Base-by-base conservation (phyloP, 164 flowering plant species). In the Pachysandra terminalis region DNA sequence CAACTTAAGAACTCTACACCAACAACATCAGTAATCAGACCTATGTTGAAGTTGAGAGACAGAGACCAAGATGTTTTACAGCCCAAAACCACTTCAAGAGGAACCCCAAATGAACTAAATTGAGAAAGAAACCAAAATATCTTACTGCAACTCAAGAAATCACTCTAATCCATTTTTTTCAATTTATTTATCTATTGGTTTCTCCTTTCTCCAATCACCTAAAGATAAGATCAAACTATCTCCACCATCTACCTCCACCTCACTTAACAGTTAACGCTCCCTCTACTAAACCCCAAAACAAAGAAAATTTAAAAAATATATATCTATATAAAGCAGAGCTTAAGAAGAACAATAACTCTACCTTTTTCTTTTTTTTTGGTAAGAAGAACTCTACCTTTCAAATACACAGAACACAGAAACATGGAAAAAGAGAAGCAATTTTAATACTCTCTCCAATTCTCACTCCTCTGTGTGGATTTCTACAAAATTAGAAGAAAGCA, bases 41-140 rank as follows among this genome's bases (percentile, higher is more conserved):
- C 37, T 32, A 3, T 32, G 7, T 37, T 52, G 27, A 58, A 59
- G 45, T 57, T 59, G 24, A 61, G 19, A 63, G 23, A 63, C 19
- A 57, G 3, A 55, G 10, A 63, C 27, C 22, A 13, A 37, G 37
- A 63, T 8, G 58, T 58, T 51, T 57, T 5, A 61, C 28, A 64
- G 28, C 40, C 55, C 63, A 66, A n/a, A 68, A 77, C 75, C 76
- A 74, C 76, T 77, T 74, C 67, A 59, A 53, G 52, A 71, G 70
- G 69, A 76, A 70, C 67, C 64, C n/a, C n/a, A n/a, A n/a, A n/a
- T n/a, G n/a, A n/a, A n/a, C n/a, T n/a, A n/a, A n/a, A n/a, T n/a
- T n/a, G n/a, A n/a, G n/a, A 53, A 57, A 71, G 70, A 72, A 76
- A 70, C 67, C 64, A 64, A 69, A 71, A 65, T 60, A 48, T 68